Evolutionary conservation across 2,329 filamentous ascomycete species (phyloP), one percentile per base, ranked within the genome.

Genomic region (Alternaria sp.): DNA sequence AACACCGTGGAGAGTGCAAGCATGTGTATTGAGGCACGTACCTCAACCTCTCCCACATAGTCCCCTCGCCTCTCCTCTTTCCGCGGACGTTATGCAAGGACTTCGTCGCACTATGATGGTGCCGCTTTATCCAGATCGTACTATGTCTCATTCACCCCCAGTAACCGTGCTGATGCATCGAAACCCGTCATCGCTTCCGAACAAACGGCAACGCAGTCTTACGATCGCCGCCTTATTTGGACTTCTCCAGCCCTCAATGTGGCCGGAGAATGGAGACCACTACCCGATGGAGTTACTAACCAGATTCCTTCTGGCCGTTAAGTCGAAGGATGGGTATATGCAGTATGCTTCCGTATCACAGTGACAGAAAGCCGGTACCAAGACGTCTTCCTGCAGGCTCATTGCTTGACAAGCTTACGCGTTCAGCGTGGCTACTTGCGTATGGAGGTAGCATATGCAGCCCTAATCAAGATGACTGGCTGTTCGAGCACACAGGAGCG

Each of bases 381-480:
- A 71, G 61, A 58, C 33, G 37, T 65, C 60, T 47, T 61, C 41
- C 66, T 71, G 74, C 71, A 76, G 58, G 49, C 58, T 63, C 63
- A 43, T 69, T 71, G 60, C 61, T 65, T 70, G 43, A 66, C 45
- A 61, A 60, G 76, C 73, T 77, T 69, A 77, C 74, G 72, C 74
- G 74, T 71, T 67, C 61, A 59, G 41, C 56, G 57, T 66, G 51
- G 51, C 49, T 60, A 55, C 25, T 55, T 28, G 58, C 20, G 33
- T 58, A 26, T 53, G 51, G 23, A 53, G 50, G 43, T 26, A 55
- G 12, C 25, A 55, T 41, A 60, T 41, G 25, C 57, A 60, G 55
- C 44, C 23, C 21, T 55, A 56, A 23, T 23, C 9, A 25, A 49
- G 45, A 57, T 56, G 54, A 51, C 49, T 63, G 54, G 55, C 46